Base-by-base conservation (phyloP, 1,139 yeast genomes). In the Hyphopichia wangnamkhiaoensis region DNA sequence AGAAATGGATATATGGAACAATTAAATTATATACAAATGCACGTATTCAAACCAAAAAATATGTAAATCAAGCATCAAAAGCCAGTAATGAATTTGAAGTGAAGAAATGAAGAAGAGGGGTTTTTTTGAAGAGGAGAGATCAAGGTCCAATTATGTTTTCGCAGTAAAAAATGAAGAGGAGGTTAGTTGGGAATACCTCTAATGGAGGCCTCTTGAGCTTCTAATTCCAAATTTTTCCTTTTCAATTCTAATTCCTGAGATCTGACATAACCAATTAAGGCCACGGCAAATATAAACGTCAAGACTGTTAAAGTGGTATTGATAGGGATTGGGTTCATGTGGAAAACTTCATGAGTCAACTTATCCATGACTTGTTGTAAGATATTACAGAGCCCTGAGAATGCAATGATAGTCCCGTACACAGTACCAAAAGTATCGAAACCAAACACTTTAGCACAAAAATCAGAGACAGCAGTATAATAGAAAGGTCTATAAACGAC, bases 401-500 rank as follows among this genome's bases (percentile, higher is more conserved):
- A 68, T 42, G 91, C 84, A 53, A 89, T 87, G 53, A 89, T 76
- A 9, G 91, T 68, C 0, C 98, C 98, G 58, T 91, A 91, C n/a
- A 90, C 81, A 1, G 91, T 83, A 30, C 97, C 96, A 63, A 91
- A 91, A 1, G 95, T 89, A 41, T 81, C 85, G 60, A 86, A 90
- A 0, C 98, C 98, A 67, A 91, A 91, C 16, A 90, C 94, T 56
- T 91, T 91, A 32, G 96, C 95, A 57, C 91, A 79, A 56, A 82
- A 88, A 60, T 91, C 97, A 4, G 95, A 85, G 1, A 90, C 87
- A 0, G 95, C 89, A 2, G 98, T 90, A 62, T 90, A 91, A 56
- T 86, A 89, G 55, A 90, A 86, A 13, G 98, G 97, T 59, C 98
- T 76, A 61, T 86, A 90, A 1, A 87, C 69, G n/a, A 88, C 96